phyloP scores from a whole-genome alignment of 2,329 filamentous ascomycete species.

The Fusarium clavum region DNA sequence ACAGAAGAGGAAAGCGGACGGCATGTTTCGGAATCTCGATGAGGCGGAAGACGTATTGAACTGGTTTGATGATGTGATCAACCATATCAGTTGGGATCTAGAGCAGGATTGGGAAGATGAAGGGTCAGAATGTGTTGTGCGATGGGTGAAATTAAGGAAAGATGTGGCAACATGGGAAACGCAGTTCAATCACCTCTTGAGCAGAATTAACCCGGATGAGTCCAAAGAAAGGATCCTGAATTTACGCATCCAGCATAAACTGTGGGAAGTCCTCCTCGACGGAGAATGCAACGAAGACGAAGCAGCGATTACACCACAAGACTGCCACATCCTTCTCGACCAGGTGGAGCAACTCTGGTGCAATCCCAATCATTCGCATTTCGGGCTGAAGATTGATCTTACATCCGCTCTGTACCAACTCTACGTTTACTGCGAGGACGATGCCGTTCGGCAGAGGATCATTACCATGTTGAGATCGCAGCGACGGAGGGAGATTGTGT shows the following conservation, averaged over 20 bases:
- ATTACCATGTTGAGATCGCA: not conserved
- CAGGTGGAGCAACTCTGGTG: slow-evolving; percentile 11
- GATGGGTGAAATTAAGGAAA: slow-evolving; percentile 1
- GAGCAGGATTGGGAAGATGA: slow-evolving; percentile 18
- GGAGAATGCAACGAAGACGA: not conserved
- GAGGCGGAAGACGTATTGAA: slow-evolving; percentile 21
- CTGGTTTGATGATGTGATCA: slow-evolving; percentile 5
- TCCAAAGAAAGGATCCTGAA: slow-evolving; percentile 2
- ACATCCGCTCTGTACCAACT: slow-evolving; percentile 12
- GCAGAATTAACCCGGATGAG: not conserved
- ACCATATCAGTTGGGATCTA: slow-evolving; percentile 10
- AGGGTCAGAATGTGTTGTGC: not conserved
- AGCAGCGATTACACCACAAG: not conserved
- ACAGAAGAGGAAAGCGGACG: not conserved
- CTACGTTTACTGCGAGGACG: slow-evolving; percentile 7
- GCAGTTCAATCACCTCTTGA: not conserved
- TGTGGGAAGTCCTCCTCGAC: not conserved
- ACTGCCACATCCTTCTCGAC: not conserved
- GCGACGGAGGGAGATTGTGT: slow-evolving; percentile 8
- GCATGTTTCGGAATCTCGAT: not conserved
- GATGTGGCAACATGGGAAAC: not conserved
- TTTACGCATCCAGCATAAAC: slow-evolving; percentile 8
- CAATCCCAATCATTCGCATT: not conserved
- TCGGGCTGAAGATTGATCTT: slow-evolving; percentile 5
- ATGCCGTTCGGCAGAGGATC: not conserved